Base-by-base conservation (phyloP, 441 rosid species). In the Gossypium schwendimanii region DNA sequence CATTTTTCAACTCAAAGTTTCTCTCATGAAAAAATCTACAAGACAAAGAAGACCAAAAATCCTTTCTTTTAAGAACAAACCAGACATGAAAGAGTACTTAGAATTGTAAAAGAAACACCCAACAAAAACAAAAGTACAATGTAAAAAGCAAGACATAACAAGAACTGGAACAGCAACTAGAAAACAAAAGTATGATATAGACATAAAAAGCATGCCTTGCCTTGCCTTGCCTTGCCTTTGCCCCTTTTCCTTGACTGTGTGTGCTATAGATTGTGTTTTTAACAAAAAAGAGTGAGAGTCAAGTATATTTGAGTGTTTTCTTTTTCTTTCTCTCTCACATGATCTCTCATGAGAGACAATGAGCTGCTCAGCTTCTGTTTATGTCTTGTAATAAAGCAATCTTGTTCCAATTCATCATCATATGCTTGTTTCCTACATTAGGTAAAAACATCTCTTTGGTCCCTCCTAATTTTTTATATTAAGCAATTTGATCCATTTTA, bases 311-410 rank as follows among this genome's bases (percentile, higher is more conserved):
- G 63, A 6, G 63, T 59, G 8, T 58, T 59, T 59, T 28, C 7
- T 21, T 23, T 10, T 23, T 11, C 66, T 24, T 65, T 55, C 54
- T 53, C 71, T 44, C 76, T 64, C 79, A 41, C 81, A 68, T 75
- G 73, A 71, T 74, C 31, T 54, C 63, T 59, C 10, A 6, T 15
- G 41, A 68, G 79, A 79, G 89, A 82, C 85, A 88, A 47, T 6
- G 79, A 65, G 77, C 82, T 83, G 85, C 84, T 72, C 45, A 76
- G 82, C 59, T 36, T 57, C 83, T 53, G 85, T 72, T 76, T 78
- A 75, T 79, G 87, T 80, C 84, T 44, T 23, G 20, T 47, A 63
- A 69, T 76, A 68, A 78, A 52, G 69, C 77, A 59, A 68, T 62
- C 60, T 53, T 61, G 69, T 24, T 74, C 62, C 80, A 21, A 26